Base-by-base conservation (phyloP, 1,284 basidiomycete genomes). In the Sphaerobolus stellatus region DNA sequence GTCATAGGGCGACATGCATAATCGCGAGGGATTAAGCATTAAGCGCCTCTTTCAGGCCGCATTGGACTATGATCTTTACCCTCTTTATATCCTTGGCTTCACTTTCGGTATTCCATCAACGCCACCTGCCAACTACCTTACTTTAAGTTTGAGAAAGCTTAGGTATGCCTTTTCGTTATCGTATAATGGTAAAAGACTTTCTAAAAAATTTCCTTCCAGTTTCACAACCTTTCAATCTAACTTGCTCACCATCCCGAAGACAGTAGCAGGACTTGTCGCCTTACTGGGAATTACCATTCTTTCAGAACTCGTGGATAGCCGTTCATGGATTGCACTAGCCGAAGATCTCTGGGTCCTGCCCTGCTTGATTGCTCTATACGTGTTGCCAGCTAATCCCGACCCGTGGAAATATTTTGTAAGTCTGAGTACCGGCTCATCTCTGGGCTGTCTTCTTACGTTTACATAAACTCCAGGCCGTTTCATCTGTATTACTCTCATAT, bases 31-130 rank as follows among this genome's bases (percentile, higher is more conserved):
- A 1, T 66, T 90, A n/a, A 73, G 77, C 0, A 27, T 77, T 11
- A 75, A 71, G 60, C 77, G 78, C 53, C 72, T 89, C 7, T 84
- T 77, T 75, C 68, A 66, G 18, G 78, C 81, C 2, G 55, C 88
- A 4, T 76, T 73, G 36, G 86, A 90, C 63, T 87, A 81, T 61
- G 80, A 84, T 58, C 68, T 89, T 57, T 90, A 86, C 84, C 87
- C 87, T 0, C 58, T 89, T 27, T 89, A 89, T 60, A 69, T 83
- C 9, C 65, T 86, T 14, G 77, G 77, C 3, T 61, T 77, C 1
- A 63, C 73, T 61, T 77, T 74, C 50, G 67, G 72, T 58, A 82
- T 86, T 54, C 79, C 83, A 16, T 68, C 70, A 34, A 57, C 61
- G 7, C 77, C 85, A 22, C 79, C 82, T 14, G 61, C 65, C 14